Conservation (phyloP, 2,329 filamentous ascomycete species). For the Fusarium scirpi region DNA sequence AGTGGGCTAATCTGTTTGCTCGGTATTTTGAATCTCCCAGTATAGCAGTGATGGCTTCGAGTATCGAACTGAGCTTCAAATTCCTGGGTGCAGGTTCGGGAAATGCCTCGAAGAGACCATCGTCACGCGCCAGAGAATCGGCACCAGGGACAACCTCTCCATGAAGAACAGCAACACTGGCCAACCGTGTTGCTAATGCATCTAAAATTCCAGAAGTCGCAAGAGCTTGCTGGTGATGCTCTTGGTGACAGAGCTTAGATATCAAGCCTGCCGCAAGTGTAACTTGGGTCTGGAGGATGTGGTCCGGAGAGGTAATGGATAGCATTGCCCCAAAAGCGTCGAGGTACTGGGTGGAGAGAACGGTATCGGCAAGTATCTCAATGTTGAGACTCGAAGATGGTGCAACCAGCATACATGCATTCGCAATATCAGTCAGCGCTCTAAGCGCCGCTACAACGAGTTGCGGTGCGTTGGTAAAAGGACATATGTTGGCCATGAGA, state of each 20-base stretch:
- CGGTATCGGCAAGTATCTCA: constrained; percentile 67
- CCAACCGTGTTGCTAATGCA: constrained; percentile 79
- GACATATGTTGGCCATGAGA: constrained; percentile 78
- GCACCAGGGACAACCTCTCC: constrained; percentile 77
- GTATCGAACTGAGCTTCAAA: constrained; percentile 73
- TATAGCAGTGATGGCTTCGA: constrained; percentile 82
- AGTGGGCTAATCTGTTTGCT: constrained; percentile 76
- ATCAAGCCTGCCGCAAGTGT: constrained; percentile 69
- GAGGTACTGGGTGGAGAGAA: constrained; percentile 74
- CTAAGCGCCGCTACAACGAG: constrained; percentile 80
- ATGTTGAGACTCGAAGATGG: constrained; percentile 62
- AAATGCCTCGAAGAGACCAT: constrained; percentile 68
- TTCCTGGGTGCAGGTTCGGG: constrained; percentile 70
- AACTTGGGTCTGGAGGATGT: constrained; percentile 71
- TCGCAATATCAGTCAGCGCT: constrained; percentile 77
- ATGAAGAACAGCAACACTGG: constrained; percentile 74
- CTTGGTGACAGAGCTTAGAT: constrained; percentile 72
- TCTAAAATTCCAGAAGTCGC: constrained; percentile 81
- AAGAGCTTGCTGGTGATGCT: constrained; percentile 77
- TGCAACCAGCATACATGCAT: constrained; percentile 70
- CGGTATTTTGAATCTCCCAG: constrained; percentile 83
- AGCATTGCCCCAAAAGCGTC: constrained; percentile 75
- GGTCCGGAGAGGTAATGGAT: constrained; percentile 64
- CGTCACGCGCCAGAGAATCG: constrained; percentile 64
- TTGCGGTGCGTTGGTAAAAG: constrained; percentile 70